These are phyloP conservation scores for Trichoderma virens DNA, from an alignment of 495 filamentous ascomycete genomes.

Conservation along the genomic window DNA sequence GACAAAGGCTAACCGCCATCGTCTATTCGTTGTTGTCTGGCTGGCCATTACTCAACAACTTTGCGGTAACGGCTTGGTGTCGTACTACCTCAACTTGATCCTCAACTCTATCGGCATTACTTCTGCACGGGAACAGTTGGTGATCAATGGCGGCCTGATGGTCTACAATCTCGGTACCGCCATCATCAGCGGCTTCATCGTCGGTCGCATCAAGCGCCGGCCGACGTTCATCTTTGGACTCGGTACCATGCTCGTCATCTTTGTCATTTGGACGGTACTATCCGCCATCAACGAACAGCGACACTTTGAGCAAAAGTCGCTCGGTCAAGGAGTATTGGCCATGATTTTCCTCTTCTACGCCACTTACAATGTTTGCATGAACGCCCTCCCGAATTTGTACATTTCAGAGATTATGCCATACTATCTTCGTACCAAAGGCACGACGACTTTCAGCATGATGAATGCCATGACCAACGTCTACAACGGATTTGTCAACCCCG, in stretches of 20 bases:
- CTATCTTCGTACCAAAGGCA: constrained; percentile 47
- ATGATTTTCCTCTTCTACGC: constrained; percentile 8
- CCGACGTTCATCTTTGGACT: constrained; percentile 50
- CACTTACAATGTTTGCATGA: constrained; percentile 57
- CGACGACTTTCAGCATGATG: constrained; percentile 51
- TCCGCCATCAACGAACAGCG: constrained; percentile 18
- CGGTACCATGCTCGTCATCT: constrained; percentile 49
- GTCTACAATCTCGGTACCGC: constrained; percentile 46
- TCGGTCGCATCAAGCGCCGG: constrained; percentile 53
- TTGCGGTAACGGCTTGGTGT: constrained; percentile 61
- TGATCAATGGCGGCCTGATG: constrained; percentile 44
- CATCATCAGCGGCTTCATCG: constrained; percentile 45
- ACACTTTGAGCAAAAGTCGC: not conserved
- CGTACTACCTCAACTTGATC: constrained; percentile 54
- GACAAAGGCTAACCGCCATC: too few species aligned
- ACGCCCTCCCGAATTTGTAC: constrained; percentile 51
- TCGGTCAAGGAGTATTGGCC: not conserved
- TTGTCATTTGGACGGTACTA: constrained; percentile 50
- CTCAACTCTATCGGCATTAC: constrained; percentile 50
- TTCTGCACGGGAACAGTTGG: constrained; percentile 40
- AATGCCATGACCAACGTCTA: constrained; percentile 42
- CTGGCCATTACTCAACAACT: too few species aligned
- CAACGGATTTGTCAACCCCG: constrained; percentile 50
- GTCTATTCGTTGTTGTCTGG: too few species aligned
- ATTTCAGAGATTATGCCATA: constrained; percentile 56